Conservation (phyloP, 192 early-diverging fungal genomes). For the Coemansia sp. region DNA sequence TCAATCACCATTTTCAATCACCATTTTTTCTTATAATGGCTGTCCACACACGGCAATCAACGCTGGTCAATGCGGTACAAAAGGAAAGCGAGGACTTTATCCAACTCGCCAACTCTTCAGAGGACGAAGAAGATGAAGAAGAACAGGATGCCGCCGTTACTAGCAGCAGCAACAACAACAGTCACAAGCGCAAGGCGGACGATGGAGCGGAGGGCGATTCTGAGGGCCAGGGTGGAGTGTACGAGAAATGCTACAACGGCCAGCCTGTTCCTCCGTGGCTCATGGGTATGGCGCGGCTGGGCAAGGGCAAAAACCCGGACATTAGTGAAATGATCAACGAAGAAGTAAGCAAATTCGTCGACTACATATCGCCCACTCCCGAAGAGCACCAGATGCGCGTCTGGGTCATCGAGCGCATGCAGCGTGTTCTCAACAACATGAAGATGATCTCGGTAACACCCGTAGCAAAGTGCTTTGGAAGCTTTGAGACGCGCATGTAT, state of each 20-base stretch:
- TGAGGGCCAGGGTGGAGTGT: not conserved
- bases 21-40: not conserved
- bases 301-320: conserved; percentile 36
- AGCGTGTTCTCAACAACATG: conserved; percentile 50
- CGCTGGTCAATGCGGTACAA: not conserved
- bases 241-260: conserved; percentile 50
- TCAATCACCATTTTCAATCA: not conserved
- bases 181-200: conserved; percentile 16
- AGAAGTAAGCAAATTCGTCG: conserved; percentile 77
- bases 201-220: conserved; percentile 13
- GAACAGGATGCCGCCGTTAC: not conserved
- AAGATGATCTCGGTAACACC: conserved; percentile 20
- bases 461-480: conserved; percentile 74
- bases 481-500: conserved; percentile 85
- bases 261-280: conserved; percentile 54
- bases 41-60: not conserved
- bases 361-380: conserved; percentile 79
- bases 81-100: conserved; percentile 33
- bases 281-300: conserved; percentile 26
- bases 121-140: conserved; percentile 11
- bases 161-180: not conserved
- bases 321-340: conserved; percentile 56
- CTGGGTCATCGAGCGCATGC: conserved; percentile 69
- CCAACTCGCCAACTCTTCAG: conserved; percentile 16
- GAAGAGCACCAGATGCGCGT: conserved; percentile 79